Conservation (phyloP, 2,329 filamentous ascomycete species). For the Bimuria novae-zelandiae region DNA sequence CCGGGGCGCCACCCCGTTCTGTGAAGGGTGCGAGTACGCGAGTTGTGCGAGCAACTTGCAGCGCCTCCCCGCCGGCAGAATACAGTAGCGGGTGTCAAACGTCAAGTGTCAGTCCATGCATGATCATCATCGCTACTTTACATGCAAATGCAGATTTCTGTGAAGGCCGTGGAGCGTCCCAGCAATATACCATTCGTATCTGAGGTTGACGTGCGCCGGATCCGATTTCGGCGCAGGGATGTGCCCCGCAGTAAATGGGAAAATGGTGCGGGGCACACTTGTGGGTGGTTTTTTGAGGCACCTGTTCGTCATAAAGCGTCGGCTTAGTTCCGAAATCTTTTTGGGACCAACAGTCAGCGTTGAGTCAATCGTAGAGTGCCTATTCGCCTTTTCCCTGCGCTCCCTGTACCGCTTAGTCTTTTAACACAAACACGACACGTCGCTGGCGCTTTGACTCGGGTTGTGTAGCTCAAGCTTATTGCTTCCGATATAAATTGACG, state of each 20-base stretch:
- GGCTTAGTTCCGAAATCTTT: conserved; percentile 7
- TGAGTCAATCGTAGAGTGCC: not conserved
- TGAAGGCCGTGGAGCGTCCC: not conserved
- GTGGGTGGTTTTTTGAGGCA: not conserved
- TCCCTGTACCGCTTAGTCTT: not conserved
- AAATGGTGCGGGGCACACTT: not conserved
- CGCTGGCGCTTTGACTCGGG: not conserved
- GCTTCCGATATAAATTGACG: too few species aligned
- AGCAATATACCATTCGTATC: not conserved
- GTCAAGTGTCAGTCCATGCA: not conserved
- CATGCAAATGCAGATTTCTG: not conserved
- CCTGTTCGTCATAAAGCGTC: conserved; percentile 13
- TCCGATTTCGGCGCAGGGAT: conserved; percentile 9
- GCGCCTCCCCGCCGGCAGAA: not conserved
- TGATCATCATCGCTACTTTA: not conserved
- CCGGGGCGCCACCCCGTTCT: not conserved
- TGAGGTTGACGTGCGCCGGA: not conserved
- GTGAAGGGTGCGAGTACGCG: not conserved
- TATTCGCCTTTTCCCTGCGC: not conserved
- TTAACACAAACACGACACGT: not conserved
- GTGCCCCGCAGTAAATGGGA: conserved; percentile 5
- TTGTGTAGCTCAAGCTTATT: not conserved
- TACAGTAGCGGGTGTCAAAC: not conserved
- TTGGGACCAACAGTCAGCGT: conserved; percentile 1
- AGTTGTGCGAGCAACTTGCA: not conserved